Percentiles rank a stretch among this genome's conserved stretches.
These are phyloP conservation scores for Nakaseomyces kungkrabaensis DNA, from an alignment of 1,139 yeast species.

Conservation along the genomic window DNA sequence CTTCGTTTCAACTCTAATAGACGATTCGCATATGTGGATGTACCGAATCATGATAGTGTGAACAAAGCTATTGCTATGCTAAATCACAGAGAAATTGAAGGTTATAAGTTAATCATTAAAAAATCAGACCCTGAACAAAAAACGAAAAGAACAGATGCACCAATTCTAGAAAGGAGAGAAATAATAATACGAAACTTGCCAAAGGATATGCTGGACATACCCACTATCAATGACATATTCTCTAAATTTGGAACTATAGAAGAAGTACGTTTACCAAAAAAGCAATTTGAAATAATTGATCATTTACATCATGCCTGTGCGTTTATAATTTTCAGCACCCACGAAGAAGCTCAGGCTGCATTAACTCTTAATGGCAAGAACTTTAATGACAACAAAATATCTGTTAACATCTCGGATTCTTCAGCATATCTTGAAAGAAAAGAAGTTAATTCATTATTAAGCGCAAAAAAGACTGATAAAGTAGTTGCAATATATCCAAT, in stretches of 20 bases:
- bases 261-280: conserved; percentile 37
- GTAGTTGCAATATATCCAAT: conserved; percentile 40
- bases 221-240: conserved; percentile 30
- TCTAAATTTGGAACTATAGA: conserved; percentile 41
- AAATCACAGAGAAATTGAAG: conserved; percentile 33
- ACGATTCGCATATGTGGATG: conserved; percentile 70
- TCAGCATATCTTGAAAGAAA: conserved; percentile 30
- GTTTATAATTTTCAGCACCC: conserved; percentile 38
- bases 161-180: conserved; percentile 43
- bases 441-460: conserved; percentile 23
- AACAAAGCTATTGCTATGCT: conserved; percentile 36
- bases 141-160: conserved; percentile 34
- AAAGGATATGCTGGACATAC: conserved; percentile 24
- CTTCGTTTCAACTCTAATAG: conserved; percentile 47
- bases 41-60: conserved; percentile 36
- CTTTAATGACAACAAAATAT: conserved; percentile 37
- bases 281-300: conserved; percentile 23
- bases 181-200: conserved; percentile 45
- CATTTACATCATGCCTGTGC: conserved; percentile 43
- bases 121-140: conserved; percentile 45
- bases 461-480: conserved; percentile 26
- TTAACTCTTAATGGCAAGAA: conserved; percentile 31
- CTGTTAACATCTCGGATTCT: conserved; percentile 36
- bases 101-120: conserved; percentile 40
- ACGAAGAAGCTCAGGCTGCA: conserved; percentile 36